A percentile compares a stretch with the other conserved stretches of the same genome.
phyloP scores from a whole-genome alignment of 176 grass and related monocot genomes.

The Aegilops bicornis region DNA sequence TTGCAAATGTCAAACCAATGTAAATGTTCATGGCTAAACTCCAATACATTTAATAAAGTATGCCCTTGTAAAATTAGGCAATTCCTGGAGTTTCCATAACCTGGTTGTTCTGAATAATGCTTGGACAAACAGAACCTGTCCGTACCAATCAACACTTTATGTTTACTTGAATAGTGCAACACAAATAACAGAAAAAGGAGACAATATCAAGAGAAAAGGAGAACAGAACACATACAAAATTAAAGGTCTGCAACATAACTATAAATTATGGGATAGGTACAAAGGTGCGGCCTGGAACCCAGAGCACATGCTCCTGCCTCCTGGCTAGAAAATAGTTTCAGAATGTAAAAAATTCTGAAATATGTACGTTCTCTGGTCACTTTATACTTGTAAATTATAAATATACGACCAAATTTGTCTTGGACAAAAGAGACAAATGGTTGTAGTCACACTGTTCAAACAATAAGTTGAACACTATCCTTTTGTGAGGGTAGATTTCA shows the following conservation, averaged over 20 bases:
- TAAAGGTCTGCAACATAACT: neutral
- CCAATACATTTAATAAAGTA: slow-evolving; percentile 18
- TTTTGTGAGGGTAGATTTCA: neutral
- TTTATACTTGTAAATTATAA: neutral
- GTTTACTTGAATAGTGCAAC: slow-evolving; percentile 15
- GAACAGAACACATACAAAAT: slow-evolving; percentile 9
- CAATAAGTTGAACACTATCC: neutral
- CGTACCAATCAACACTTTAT: neutral
- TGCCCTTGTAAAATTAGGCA: neutral
- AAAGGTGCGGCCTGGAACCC: neutral
- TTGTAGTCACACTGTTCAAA: neutral
- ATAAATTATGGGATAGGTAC: neutral
- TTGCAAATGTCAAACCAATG: neutral
- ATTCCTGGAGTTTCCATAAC: neutral
- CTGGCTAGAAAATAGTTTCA: neutral
- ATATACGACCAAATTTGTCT: neutral
- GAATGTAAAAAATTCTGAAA: neutral
- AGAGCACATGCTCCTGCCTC: neutral
- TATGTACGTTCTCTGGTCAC: neutral
- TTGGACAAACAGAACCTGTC: slow-evolving; percentile 2
- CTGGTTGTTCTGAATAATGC: slow-evolving; percentile 8
- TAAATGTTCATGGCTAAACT: slow-evolving; percentile 4
- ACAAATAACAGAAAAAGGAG: slow-evolving; percentile 2
- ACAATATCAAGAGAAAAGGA: neutral
- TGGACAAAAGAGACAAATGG: neutral